Conservation (phyloP, 768 basidiomycete species). For the Mycena rebaudengoi region DNA sequence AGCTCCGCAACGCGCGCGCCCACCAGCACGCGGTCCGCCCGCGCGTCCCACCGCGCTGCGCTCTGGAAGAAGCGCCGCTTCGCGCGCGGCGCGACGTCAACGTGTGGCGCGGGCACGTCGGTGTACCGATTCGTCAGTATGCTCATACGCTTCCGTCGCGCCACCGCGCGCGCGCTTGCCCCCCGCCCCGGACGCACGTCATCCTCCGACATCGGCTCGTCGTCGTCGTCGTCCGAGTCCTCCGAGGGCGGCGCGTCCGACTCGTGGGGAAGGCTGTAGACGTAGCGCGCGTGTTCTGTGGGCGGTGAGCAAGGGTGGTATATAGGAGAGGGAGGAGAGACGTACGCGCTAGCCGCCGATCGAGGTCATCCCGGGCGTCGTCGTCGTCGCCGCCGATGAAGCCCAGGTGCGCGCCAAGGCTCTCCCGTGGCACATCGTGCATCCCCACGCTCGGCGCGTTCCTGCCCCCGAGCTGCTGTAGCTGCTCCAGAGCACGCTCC, state of each 20-base stretch:
- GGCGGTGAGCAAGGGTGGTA: not conserved
- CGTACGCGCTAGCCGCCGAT: slow-evolving; percentile 78
- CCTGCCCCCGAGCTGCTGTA: slow-evolving; percentile 50
- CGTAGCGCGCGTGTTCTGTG: slow-evolving; percentile 72
- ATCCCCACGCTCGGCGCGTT: slow-evolving; percentile 85
- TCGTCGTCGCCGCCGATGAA: slow-evolving; percentile 54
- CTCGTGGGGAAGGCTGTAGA: slow-evolving; percentile 65
- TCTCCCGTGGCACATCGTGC: slow-evolving; percentile 83
- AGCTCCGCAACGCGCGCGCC: slow-evolving; percentile 5
- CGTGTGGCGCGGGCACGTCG: slow-evolving; percentile 48
- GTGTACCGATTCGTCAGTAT: slow-evolving; percentile 68
- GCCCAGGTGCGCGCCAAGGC: slow-evolving; percentile 69
- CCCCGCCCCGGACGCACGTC: slow-evolving; percentile 12
- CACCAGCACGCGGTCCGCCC: not conserved
- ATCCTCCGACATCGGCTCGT: slow-evolving; percentile 30
- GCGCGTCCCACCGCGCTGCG: slow-evolving; percentile 20
- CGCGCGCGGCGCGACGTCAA: slow-evolving; percentile 24
- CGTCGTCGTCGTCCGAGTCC: slow-evolving; percentile 52
- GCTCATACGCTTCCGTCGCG: slow-evolving; percentile 70
- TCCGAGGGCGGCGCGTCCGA: slow-evolving; percentile 51
- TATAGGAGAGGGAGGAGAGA: slow-evolving; percentile 1
- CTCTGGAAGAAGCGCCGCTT: slow-evolving; percentile 71
- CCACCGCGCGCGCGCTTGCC: slow-evolving; percentile 25
- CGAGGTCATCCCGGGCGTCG: slow-evolving; percentile 66
- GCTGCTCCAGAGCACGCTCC: slow-evolving; percentile 50